Percentiles rank a stretch among this genome's conserved stretches.
phyloP scores from a whole-genome alignment of 2,329 filamentous ascomycete genomes.

The Orbilia quercus region DNA sequence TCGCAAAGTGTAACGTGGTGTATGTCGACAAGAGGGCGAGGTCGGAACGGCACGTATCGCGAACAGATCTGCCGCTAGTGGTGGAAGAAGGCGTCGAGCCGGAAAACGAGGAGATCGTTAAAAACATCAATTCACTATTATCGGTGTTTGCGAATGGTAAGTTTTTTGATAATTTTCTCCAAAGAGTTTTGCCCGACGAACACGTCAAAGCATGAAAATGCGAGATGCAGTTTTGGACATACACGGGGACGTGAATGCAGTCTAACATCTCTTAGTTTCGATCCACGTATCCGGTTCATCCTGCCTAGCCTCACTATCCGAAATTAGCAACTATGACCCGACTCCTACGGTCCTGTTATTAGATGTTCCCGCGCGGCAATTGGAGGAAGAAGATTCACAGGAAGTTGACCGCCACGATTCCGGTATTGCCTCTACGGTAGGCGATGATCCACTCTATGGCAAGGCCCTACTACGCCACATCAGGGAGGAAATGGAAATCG shows the following conservation, averaged over 20 bases:
- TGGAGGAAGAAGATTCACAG: conserved; percentile 57
- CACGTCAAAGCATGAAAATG: not conserved
- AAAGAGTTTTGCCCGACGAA: conserved; percentile 25
- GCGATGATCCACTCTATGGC: conserved; percentile 59
- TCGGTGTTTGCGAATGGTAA: conserved; percentile 69
- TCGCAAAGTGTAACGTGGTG: conserved; percentile 65
- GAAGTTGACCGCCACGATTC: conserved; percentile 60
- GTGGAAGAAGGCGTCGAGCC: conserved; percentile 61
- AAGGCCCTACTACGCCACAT: conserved; percentile 59
- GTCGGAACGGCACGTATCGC: conserved; percentile 62
- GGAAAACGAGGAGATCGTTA: conserved; percentile 65
- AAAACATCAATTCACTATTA: conserved; percentile 67
- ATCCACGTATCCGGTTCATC: conserved; percentile 69
- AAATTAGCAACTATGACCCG: conserved; percentile 67
- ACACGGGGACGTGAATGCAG: conserved; percentile 6
- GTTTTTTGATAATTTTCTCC: conserved; percentile 58
- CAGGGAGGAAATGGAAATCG: conserved; percentile 58
- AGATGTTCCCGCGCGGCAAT: conserved; percentile 64
- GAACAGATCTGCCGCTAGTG: conserved; percentile 60
- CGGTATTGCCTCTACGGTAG: conserved; percentile 58
- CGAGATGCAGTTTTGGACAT: not conserved
- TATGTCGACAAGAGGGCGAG: conserved; percentile 64
- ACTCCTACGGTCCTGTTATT: conserved; percentile 70
- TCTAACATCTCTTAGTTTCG: conserved; percentile 60
- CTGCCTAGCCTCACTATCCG: conserved; percentile 68